Conservation (phyloP, 257 asterid genomes). For the Perilla frutescens region DNA sequence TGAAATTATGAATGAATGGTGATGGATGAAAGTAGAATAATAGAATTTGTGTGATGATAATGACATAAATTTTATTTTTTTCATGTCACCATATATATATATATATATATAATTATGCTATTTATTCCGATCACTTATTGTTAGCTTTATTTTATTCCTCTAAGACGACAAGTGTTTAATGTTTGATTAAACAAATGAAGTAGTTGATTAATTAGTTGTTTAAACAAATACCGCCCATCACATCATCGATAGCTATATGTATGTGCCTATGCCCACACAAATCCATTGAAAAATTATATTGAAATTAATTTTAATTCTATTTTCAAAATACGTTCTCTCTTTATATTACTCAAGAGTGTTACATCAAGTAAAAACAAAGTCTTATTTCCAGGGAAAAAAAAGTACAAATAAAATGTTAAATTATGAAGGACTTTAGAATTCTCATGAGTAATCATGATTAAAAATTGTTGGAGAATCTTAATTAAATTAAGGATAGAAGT, state of each 20-base stretch:
- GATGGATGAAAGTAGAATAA: background rate
- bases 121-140: conserved; percentile 12
- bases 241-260: conserved; percentile 2
- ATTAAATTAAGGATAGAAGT: no score
- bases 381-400: background rate
- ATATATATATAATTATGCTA: background rate
- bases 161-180: background rate
- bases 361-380: no score
- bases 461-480: no score
- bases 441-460: no score
- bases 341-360: background rate
- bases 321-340: no score
- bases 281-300: background rate
- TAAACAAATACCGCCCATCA: background rate
- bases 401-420: no score
- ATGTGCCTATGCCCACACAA: conserved; percentile 2
- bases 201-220: background rate
- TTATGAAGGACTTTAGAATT: no score
- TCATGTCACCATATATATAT: background rate
- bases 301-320: no score
- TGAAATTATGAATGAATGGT: background rate
- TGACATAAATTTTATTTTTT: background rate
- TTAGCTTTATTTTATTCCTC: conserved; percentile 12
- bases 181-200: background rate
- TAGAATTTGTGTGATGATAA: no score